A percentile compares a stretch with the other conserved stretches of the same genome.
phyloP scores from a whole-genome alignment of 2,329 filamentous ascomycete genomes.

The Lecanicillium sp. region DNA sequence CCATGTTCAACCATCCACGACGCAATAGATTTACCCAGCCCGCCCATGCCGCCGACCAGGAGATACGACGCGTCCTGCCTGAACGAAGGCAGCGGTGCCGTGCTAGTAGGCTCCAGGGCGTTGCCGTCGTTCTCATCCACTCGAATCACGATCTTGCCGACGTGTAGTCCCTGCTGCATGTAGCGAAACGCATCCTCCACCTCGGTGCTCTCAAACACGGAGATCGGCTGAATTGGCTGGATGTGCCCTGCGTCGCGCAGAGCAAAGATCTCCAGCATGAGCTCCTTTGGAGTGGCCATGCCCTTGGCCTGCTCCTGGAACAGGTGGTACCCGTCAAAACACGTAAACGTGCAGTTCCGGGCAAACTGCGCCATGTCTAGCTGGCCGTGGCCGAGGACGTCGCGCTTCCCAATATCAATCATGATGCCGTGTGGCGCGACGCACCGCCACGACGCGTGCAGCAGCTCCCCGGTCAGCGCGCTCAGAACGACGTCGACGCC shows the following conservation, averaged over 20 bases:
- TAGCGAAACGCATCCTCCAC: constrained; percentile 5
- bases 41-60: constrained; percentile 37
- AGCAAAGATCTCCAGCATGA: neutral
- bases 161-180: constrained; percentile 2
- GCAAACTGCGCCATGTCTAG: too few species aligned
- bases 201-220: constrained; percentile 1
- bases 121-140: neutral
- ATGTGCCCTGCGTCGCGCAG: neutral
- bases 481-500: constrained; percentile 33
- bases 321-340: too few species aligned
- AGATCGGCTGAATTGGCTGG: constrained; percentile 1
- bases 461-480: constrained; percentile 29
- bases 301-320: too few species aligned
- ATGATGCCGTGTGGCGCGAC: too few species aligned
- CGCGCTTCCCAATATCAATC: too few species aligned
- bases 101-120: neutral
- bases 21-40: constrained; percentile 35
- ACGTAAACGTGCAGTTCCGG: too few species aligned
- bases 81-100: neutral
- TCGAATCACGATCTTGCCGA: constrained; percentile 3
- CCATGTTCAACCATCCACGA: constrained; percentile 37
- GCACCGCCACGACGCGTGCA: constrained; percentile 35
- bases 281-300: too few species aligned
- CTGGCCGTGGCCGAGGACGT: too few species aligned
- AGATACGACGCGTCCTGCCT: constrained; percentile 24